These are phyloP conservation scores for Ophiostoma montium DNA, from an alignment of 2,329 filamentous ascomycete genomes.

Conservation along the genomic window DNA sequence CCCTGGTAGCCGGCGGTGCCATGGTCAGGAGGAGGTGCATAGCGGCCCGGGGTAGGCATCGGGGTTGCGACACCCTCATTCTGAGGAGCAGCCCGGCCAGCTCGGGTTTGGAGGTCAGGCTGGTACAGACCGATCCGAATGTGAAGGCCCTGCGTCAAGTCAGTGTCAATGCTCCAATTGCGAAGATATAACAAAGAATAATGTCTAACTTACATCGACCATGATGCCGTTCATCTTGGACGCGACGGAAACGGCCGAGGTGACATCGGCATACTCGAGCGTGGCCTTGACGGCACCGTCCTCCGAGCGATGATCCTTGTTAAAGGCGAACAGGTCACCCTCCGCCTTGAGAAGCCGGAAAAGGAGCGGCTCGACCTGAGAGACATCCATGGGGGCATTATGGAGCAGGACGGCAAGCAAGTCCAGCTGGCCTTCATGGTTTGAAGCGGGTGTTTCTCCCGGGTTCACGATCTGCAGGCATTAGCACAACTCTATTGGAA, in stretches of 20 bases:
- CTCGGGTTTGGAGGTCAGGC: slow-evolving; percentile 2
- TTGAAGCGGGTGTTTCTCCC: slow-evolving; percentile 19
- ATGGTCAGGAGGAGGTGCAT: slow-evolving; percentile 7
- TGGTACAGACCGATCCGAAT: slow-evolving; percentile 10
- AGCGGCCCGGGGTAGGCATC: slow-evolving; percentile 12
- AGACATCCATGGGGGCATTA: slow-evolving; percentile 9
- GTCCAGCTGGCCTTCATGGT: slow-evolving; percentile 41
- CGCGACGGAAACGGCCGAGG: slow-evolving; percentile 27
- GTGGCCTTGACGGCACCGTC: slow-evolving; percentile 32
- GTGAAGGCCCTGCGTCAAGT: slow-evolving; percentile 10
- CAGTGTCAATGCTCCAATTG: neutral
- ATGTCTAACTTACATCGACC: slow-evolving; percentile 24
- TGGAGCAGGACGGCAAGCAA: slow-evolving; percentile 26
- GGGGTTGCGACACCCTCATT: slow-evolving; percentile 12
- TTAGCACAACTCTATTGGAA: neutral
- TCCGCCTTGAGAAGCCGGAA: slow-evolving; percentile 29
- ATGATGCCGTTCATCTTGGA: slow-evolving; percentile 25
- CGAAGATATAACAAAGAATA: neutral
- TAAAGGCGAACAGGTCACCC: slow-evolving; percentile 39
- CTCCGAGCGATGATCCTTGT: slow-evolving; percentile 26
- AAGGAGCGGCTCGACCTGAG: slow-evolving; percentile 24
- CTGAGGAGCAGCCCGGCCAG: slow-evolving; percentile 2
- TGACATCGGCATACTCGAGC: slow-evolving; percentile 38
- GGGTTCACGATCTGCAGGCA: slow-evolving; percentile 18
- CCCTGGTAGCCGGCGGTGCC: neutral